Evolutionary conservation across 768 basidiomycete genomes (phyloP).

Genomic region (Cystoderma amianthinum): DNA sequence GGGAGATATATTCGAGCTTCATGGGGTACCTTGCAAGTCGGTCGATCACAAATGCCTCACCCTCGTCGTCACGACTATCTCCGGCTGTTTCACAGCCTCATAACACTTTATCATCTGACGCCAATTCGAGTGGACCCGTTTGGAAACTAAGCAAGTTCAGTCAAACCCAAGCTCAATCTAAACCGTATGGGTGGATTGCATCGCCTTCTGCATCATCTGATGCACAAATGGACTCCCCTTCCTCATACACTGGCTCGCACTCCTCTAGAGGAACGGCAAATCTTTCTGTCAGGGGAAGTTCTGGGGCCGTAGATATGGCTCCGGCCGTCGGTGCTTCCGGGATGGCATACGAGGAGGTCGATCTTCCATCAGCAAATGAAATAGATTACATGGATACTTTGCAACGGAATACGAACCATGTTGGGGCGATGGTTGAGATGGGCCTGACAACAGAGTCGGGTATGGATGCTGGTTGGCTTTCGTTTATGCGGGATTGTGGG

Average conservation of each 20-base stretch:
- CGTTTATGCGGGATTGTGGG: constrained; percentile 43
- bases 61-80: neutral
- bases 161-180: neutral
- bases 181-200: neutral
- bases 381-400: too few species aligned
- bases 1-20: constrained; percentile 15
- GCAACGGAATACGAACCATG: constrained; percentile 11
- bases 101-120: neutral
- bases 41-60: constrained; percentile 7
- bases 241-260: neutral
- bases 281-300: too few species aligned
- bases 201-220: neutral
- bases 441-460: constrained; percentile 36
- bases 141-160: neutral
- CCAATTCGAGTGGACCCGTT: neutral
- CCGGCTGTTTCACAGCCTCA: neutral
- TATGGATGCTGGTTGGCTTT: constrained; percentile 41
- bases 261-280: too few species aligned
- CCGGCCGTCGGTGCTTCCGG: too few species aligned
- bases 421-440: constrained; percentile 31
- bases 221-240: neutral
- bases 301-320: too few species aligned
- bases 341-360: too few species aligned
- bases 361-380: too few species aligned
- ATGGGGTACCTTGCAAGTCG: constrained; percentile 14